Base-by-base conservation (phyloP, 2,329 filamentous ascomycete genomes). In the Helminthosporium solani region DNA sequence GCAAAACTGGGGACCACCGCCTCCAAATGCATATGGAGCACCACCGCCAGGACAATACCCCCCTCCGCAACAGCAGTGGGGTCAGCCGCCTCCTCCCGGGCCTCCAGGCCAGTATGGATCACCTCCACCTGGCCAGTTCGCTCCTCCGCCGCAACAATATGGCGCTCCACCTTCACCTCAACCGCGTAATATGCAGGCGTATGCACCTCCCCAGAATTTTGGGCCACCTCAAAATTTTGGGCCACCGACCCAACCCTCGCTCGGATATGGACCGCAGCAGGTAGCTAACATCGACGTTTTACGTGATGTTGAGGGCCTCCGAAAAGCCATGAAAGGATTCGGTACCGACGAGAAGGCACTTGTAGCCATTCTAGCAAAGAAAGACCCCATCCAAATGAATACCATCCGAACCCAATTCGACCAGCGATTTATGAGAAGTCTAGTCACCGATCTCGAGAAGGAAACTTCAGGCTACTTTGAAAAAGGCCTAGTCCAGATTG, bases 271-370 rank as follows among this genome's bases (percentile, higher is more conserved):
- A 2, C 79, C 86, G 0, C 81, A 83, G 11, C 86, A 88, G 60
- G 60, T 59, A 4, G 63, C 60, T 14, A 75, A 81, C 36, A 75
- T 78, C 15, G 84, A 95, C 53, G 85, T 83, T 38, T 78, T 74
- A 2, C 73, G 76, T 11, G 84, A 94, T 57, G 87, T 89, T 0
- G 81, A 90, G 46, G 81, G 77, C 3, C 75, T 95, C 18, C 83
- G 89, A 42, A 80, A 80, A 57, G 89, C 92, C 2, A 96, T 96
- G 90, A 96, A 95, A 70, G 90, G 90, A 0, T 88, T 96, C 52
- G 92, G 91, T 27, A 96, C 91, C 0, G 84, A 97, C 61, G 91
- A 96, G 68, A 86, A 84, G 60, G 70, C 80, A 0, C 74, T 97
- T 14, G 91, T 95, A 53, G 74, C 76, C 2, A 74, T 85, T 2